Percentiles rank a stretch among this genome's conserved stretches.
Evolutionary conservation across 2,329 filamentous ascomycete genomes (phyloP).

Genomic region (Alternaria arborescens): DNA sequence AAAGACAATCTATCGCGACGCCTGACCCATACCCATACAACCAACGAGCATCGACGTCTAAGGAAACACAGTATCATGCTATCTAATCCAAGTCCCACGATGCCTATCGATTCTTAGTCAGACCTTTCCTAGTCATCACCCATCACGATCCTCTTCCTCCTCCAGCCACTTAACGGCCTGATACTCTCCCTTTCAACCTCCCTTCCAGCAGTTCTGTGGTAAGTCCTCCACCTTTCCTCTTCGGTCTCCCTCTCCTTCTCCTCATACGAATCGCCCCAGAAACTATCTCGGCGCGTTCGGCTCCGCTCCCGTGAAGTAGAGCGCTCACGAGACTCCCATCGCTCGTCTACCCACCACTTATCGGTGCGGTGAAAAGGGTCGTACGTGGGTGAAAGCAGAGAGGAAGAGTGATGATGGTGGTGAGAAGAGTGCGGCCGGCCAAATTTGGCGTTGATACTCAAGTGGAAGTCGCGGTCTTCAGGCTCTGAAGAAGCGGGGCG

Average conservation of each 20-base stretch:
- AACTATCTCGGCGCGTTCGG: conserved; percentile 14
- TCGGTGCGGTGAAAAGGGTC: conserved; percentile 35
- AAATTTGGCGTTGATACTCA: conserved; percentile 34
- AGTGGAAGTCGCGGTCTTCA: conserved; percentile 33
- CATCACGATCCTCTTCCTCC: conserved; percentile 18
- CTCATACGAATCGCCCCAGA: conserved; percentile 22
- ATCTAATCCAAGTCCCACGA: not conserved
- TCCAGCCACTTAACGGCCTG: conserved; percentile 40
- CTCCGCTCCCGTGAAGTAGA: conserved; percentile 16
- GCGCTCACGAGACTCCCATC: conserved; percentile 38
- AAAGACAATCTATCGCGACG: not conserved
- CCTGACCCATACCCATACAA: not conserved
- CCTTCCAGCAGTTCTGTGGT: conserved; percentile 29
- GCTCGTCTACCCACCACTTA: conserved; percentile 39
- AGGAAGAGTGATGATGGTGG: not conserved
- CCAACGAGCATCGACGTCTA: not conserved
- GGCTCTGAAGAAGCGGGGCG: conserved; percentile 22
- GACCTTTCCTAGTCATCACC: not conserved
- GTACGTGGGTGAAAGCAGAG: conserved; percentile 24
- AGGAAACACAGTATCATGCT: not conserved
- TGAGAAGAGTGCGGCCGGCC: conserved; percentile 27
- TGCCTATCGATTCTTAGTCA: not conserved
- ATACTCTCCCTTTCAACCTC: conserved; percentile 44
- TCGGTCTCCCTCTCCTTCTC: conserved; percentile 27
- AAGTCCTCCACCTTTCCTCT: conserved; percentile 34